phyloP scores from a whole-genome alignment of 192 early-diverging fungal species.

The Kickxella alabastrina region DNA sequence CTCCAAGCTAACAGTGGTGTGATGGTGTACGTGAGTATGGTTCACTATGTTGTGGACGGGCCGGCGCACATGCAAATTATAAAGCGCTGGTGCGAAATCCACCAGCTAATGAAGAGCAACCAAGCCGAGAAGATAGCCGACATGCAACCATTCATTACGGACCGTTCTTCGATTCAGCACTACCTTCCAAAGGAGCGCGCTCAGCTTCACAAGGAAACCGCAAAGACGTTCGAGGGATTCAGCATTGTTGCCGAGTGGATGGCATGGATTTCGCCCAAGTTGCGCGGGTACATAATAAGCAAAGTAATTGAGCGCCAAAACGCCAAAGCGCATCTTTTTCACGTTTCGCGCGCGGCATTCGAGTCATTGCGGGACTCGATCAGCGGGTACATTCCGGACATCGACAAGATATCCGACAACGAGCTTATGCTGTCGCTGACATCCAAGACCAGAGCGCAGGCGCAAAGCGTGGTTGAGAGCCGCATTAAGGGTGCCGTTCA shows the following conservation, averaged over 20 bases:
- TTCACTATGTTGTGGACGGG: slow-evolving; percentile 36
- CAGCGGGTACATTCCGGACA: slow-evolving; percentile 10
- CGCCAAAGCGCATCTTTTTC: slow-evolving; percentile 44
- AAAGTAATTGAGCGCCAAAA: slow-evolving; percentile 24
- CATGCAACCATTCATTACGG: slow-evolving; percentile 16
- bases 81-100: slow-evolving; percentile 29
- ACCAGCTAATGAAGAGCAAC: slow-evolving; percentile 11
- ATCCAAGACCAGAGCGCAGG: slow-evolving; percentile 27
- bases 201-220: slow-evolving; percentile 20
- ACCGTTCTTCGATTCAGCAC: slow-evolving; percentile 9
- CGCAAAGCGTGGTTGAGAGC: slow-evolving; percentile 12
- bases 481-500: not conserved
- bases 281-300: slow-evolving; percentile 27
- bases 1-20: slow-evolving; percentile 37
- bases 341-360: slow-evolving; percentile 21
- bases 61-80: slow-evolving; percentile 33
- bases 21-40: slow-evolving; percentile 39
- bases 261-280: slow-evolving; percentile 41
- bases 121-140: slow-evolving; percentile 1
- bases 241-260: slow-evolving; percentile 28
- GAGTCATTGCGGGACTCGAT: slow-evolving; percentile 18
- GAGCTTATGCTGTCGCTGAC: slow-evolving; percentile 25
- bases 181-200: slow-evolving; percentile 25
- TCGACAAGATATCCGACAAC: slow-evolving; percentile 13
- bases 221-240: slow-evolving; percentile 10